Evolutionary conservation across 2,329 filamentous ascomycete genomes (phyloP).

Genomic region (Ilyonectria mors-panacis): DNA sequence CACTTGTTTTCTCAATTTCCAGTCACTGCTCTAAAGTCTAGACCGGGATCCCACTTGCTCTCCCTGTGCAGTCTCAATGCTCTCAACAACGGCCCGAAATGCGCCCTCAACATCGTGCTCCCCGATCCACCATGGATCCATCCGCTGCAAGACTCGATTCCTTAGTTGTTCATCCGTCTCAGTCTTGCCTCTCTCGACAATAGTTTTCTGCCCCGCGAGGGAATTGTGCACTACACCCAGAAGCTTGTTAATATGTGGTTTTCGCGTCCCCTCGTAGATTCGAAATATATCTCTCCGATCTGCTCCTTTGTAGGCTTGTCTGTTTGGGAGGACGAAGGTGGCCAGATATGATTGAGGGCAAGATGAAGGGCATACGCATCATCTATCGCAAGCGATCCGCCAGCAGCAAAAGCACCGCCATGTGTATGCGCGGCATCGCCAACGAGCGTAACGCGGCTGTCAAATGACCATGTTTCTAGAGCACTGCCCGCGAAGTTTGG

Average conservation of each 20-base stretch:
- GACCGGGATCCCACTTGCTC: neutral
- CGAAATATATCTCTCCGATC: constrained; percentile 50
- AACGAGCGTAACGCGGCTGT: constrained; percentile 53
- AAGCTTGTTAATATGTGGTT: constrained; percentile 56
- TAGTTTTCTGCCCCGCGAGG: constrained; percentile 26
- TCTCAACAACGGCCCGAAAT: constrained; percentile 42
- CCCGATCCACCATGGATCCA: constrained; percentile 60
- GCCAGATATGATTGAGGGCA: constrained; percentile 56
- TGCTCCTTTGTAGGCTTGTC: constrained; percentile 34
- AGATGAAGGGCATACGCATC: constrained; percentile 60
- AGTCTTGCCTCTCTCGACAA: constrained; percentile 37
- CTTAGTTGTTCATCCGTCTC: constrained; percentile 58
- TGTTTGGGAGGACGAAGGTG: constrained; percentile 13
- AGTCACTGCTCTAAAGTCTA: neutral
- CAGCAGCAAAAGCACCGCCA: constrained; percentile 58
- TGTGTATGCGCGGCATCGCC: constrained; percentile 60
- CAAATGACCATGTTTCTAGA: constrained; percentile 60
- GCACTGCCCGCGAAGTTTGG: constrained; percentile 59
- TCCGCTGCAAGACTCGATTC: constrained; percentile 52
- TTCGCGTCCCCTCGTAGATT: constrained; percentile 60
- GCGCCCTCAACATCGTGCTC: constrained; percentile 62
- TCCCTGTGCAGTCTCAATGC: neutral
- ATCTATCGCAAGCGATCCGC: constrained; percentile 57
- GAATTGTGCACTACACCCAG: constrained; percentile 37
- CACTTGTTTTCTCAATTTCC: neutral